Evolutionary conservation across 2,329 filamentous ascomycete species (phyloP).

Genomic region (Epichloe uncinata): DNA sequence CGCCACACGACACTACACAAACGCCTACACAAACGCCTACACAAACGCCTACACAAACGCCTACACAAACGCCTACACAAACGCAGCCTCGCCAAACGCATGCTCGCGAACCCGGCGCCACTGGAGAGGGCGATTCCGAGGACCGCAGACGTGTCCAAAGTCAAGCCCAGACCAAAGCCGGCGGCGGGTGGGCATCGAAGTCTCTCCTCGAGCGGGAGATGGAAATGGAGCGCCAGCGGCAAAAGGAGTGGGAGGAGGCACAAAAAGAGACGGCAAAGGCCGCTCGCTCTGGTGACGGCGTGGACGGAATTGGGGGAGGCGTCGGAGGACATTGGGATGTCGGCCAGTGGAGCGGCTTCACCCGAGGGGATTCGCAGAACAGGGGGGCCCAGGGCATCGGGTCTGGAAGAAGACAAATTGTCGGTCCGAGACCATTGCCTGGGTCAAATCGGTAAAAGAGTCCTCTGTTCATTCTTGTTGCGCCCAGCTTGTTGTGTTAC

Average conservation of each 20-base stretch:
- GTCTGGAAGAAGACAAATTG: constrained; percentile 60
- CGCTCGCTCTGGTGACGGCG: constrained; percentile 34
- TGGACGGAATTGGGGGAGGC: constrained; percentile 56
- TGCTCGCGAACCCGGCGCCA: constrained; percentile 39
- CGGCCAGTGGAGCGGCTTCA: constrained; percentile 61
- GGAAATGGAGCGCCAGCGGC: constrained; percentile 64
- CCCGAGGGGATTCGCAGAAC: constrained; percentile 64
- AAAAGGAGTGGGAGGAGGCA: constrained; percentile 67
- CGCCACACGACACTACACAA: no score
- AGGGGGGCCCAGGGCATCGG: constrained; percentile 52
- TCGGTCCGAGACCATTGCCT: constrained; percentile 59
- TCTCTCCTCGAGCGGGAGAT: constrained; percentile 67
- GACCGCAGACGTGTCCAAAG: constrained; percentile 45
- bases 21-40: no score
- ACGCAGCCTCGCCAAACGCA: constrained; percentile 34
- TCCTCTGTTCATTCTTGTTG: no score
- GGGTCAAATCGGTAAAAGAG: constrained; percentile 17
- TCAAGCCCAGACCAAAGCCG: constrained; percentile 48
- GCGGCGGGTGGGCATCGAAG: constrained; percentile 49
- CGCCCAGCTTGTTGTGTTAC: no score
- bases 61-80: constrained; percentile 6
- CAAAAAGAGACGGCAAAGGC: constrained; percentile 52
- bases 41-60: background rate
- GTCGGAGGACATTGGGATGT: constrained; percentile 61
- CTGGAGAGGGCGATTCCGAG: constrained; percentile 49